Evolutionary conservation across 139 green algal genomes (phyloP).

Genomic region (Chlamydomonas asymmetrica): DNA sequence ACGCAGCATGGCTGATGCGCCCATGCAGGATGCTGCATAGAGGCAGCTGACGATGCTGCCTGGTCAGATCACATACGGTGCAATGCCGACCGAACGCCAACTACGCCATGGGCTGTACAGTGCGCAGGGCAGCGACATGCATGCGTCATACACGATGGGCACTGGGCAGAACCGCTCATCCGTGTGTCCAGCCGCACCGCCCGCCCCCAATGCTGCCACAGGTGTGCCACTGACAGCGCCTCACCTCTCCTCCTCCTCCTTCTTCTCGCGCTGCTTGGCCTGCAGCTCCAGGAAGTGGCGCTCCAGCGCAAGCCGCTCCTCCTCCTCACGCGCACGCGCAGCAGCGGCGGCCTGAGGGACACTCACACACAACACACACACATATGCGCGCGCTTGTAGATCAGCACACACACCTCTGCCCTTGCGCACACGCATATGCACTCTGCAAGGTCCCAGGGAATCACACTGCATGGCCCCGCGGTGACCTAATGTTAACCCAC

Average conservation of each 20-base stretch:
- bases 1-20: neutral
- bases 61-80: neutral
- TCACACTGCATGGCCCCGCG: too few relatives aligned
- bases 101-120: too few relatives aligned
- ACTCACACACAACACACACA: too few relatives aligned
- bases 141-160: too few relatives aligned
- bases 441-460: neutral
- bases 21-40: neutral
- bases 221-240: neutral
- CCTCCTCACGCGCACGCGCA: constrained; percentile 19
- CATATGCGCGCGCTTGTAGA: neutral
- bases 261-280: constrained; percentile 17
- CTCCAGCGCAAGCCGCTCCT: constrained; percentile 30
- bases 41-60: neutral
- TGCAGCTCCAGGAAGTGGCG: constrained; percentile 35
- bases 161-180: too few relatives aligned
- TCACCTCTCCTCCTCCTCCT: constrained; percentile 42
- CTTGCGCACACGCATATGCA: neutral
- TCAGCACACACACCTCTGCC: neutral
- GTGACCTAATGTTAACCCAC: too few relatives aligned
- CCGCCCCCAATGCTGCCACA: too few relatives aligned
- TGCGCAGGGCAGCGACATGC: too few relatives aligned
- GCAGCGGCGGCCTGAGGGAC: neutral
- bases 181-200: too few relatives aligned
- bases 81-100: too few relatives aligned